Evolutionary conservation across 352 stramenopile genomes (phyloP).

Genomic region (Phytophthora sp.): DNA sequence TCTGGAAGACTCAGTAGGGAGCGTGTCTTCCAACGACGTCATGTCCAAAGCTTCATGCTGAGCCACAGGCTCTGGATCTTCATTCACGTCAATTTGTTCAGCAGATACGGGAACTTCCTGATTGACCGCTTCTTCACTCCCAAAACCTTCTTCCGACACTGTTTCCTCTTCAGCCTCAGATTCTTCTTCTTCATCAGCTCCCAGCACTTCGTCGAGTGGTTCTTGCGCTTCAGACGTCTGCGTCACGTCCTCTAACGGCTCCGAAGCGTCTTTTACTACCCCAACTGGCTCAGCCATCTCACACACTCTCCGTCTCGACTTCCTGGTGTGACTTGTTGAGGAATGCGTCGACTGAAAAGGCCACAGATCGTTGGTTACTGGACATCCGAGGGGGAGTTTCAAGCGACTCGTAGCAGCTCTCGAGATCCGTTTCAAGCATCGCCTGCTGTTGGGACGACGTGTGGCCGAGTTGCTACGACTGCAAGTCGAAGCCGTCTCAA

Average conservation of each 20-base stretch:
- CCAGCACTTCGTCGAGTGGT: too few relatives aligned
- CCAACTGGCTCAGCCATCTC: too few relatives aligned
- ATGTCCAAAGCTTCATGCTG: slow-evolving; percentile 31
- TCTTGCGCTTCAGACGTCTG: not conserved
- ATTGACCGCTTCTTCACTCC: not conserved
- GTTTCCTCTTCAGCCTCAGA: slow-evolving; percentile 4
- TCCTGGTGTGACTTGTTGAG: not conserved
- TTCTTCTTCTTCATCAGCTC: not conserved
- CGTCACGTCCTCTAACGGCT: not conserved
- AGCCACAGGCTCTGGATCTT: slow-evolving; percentile 6
- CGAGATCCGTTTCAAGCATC: not conserved
- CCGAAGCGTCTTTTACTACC: too few relatives aligned
- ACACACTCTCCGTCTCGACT: not conserved
- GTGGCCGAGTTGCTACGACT: slow-evolving; percentile 33
- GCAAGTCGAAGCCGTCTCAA: slow-evolving; percentile 39
- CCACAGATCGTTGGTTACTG: too few relatives aligned
- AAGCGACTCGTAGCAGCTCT: too few relatives aligned
- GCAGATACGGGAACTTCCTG: not conserved
- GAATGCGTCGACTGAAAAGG: too few relatives aligned
- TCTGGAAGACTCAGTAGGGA: slow-evolving; percentile 1
- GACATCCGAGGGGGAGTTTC: too few relatives aligned
- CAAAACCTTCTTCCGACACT: not conserved
- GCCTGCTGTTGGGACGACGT: not conserved
- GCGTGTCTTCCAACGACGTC: slow-evolving; percentile 11
- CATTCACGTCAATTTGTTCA: slow-evolving; percentile 7